Conservation (phyloP, 2,329 filamentous ascomycete genomes). For the Cladosporium sp. region DNA sequence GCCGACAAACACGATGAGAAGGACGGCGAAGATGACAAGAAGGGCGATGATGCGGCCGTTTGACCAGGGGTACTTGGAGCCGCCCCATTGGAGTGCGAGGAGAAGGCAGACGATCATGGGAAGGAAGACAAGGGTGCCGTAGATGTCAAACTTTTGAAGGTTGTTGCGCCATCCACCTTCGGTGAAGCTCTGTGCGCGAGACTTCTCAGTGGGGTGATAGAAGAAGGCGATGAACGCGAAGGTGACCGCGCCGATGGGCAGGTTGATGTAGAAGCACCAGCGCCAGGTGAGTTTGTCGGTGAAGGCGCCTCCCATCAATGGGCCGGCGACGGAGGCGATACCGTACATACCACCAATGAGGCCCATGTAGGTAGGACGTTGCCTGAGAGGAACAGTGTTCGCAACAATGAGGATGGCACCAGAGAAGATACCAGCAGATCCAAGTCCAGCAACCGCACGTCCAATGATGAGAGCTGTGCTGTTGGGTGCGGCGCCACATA, state of each 20-base stretch:
- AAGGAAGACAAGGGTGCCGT: constrained; percentile 45
- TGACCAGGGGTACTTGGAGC: constrained; percentile 44
- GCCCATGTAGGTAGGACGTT: constrained; percentile 44
- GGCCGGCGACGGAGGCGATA: constrained; percentile 42
- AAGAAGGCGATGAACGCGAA: constrained; percentile 33
- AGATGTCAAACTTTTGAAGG: constrained; percentile 44
- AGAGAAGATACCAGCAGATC: constrained; percentile 45
- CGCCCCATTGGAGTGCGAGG: constrained; percentile 49
- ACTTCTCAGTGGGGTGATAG: constrained; percentile 33
- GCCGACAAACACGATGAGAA: constrained; percentile 38
- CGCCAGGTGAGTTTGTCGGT: constrained; percentile 22
- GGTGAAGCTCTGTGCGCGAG: constrained; percentile 29
- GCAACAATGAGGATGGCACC: constrained; percentile 44
- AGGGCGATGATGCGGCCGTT: constrained; percentile 44
- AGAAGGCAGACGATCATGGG: constrained; percentile 47
- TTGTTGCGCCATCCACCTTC: constrained; percentile 7
- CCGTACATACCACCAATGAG: constrained; percentile 45
- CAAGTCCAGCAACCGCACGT: constrained; percentile 45
- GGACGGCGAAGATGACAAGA: constrained; percentile 42
- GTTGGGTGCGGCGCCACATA: constrained; percentile 46
- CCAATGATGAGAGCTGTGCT: constrained; percentile 47
- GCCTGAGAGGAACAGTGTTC: constrained; percentile 40
- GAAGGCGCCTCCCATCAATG: constrained; percentile 36
- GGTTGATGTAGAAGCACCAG: constrained; percentile 50
- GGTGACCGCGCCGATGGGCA: constrained; percentile 48